Conservation (phyloP, 2,329 filamentous ascomycete genomes). For the Emmonsiellopsis sp. region DNA sequence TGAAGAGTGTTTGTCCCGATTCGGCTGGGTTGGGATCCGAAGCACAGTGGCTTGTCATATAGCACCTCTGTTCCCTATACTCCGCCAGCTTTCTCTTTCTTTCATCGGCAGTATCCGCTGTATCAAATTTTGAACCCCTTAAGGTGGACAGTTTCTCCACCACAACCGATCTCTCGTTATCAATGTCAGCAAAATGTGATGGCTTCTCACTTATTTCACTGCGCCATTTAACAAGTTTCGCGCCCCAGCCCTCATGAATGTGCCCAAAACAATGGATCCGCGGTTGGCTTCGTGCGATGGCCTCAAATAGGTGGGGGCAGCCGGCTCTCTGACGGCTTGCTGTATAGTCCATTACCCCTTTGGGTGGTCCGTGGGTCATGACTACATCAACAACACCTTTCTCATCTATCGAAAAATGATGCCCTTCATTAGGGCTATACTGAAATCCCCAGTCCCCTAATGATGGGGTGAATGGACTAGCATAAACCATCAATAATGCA, state of each 20-base stretch:
- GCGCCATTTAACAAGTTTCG: constrained; percentile 45
- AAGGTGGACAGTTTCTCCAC: constrained; percentile 27
- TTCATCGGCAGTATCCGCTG: constrained; percentile 5
- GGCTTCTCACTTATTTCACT: constrained; percentile 19
- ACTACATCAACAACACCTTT: constrained; percentile 33
- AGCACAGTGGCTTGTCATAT: constrained; percentile 32
- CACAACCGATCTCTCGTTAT: constrained; percentile 30
- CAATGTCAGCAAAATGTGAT: constrained; percentile 39
- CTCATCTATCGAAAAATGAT: constrained; percentile 24
- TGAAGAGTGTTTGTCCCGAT: constrained; percentile 46
- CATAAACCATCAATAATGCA: constrained; percentile 40
- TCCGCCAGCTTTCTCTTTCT: constrained; percentile 13
- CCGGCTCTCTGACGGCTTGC: constrained; percentile 20
- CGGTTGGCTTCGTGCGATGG: constrained; percentile 22
- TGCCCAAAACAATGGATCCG: constrained; percentile 33
- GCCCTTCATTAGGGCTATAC: constrained; percentile 30
- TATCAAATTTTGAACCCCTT: constrained; percentile 8
- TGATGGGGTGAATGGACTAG: constrained; percentile 45
- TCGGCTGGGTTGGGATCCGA: constrained; percentile 23
- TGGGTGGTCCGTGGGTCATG: constrained; percentile 48
- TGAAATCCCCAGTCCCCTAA: constrained; percentile 42
- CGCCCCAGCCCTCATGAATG: constrained; percentile 47
- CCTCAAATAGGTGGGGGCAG: constrained; percentile 22
- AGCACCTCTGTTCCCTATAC: constrained; percentile 19
- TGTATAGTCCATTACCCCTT: constrained; percentile 41